These are phyloP conservation scores for Inga oerstediana DNA, from an alignment of 306 rosid genomes.

Conservation along the genomic window DNA sequence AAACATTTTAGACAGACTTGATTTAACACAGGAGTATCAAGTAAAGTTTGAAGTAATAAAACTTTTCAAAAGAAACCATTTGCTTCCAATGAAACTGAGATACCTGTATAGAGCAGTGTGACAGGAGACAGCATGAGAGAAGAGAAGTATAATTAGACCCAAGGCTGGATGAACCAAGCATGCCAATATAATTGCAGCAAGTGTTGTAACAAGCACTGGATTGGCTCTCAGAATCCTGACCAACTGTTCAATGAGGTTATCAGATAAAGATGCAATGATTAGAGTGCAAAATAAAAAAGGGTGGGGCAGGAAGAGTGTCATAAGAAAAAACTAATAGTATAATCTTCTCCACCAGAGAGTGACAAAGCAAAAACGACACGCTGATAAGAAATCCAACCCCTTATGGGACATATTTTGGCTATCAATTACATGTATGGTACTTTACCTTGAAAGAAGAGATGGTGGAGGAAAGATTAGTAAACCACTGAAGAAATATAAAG, in stretches of 20 bases:
- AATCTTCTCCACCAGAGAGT: conserved; percentile 20
- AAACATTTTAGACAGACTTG: not conserved
- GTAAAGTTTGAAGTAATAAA: not conserved
- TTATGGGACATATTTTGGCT: conserved; percentile 1
- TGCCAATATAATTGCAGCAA: conserved; percentile 67
- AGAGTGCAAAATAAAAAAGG: conserved; percentile 11
- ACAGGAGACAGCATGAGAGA: conserved; percentile 77
- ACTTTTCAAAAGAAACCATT: not conserved
- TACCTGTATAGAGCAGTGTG: conserved; percentile 94
- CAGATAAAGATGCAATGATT: conserved; percentile 35
- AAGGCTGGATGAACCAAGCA: conserved; percentile 87
- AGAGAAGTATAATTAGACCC: conserved; percentile 71
- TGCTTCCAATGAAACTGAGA: conserved; percentile 27
- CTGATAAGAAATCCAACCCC: conserved; percentile 20
- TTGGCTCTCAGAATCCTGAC: conserved; percentile 65
- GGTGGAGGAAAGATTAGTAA: conserved; percentile 50
- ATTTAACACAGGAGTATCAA: not conserved
- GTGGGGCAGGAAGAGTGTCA: not conserved
- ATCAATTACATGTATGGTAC: conserved; percentile 26
- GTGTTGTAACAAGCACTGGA: conserved; percentile 61
- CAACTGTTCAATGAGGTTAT: conserved; percentile 55
- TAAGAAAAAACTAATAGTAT: conserved; percentile 6
- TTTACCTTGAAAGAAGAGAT: conserved; percentile 78
- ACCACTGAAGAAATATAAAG: conserved; percentile 46
- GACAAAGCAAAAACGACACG: conserved; percentile 13